Base-by-base conservation (phyloP, 2,329 filamentous ascomycete species). In the Lasiodiplodia citricola region DNA sequence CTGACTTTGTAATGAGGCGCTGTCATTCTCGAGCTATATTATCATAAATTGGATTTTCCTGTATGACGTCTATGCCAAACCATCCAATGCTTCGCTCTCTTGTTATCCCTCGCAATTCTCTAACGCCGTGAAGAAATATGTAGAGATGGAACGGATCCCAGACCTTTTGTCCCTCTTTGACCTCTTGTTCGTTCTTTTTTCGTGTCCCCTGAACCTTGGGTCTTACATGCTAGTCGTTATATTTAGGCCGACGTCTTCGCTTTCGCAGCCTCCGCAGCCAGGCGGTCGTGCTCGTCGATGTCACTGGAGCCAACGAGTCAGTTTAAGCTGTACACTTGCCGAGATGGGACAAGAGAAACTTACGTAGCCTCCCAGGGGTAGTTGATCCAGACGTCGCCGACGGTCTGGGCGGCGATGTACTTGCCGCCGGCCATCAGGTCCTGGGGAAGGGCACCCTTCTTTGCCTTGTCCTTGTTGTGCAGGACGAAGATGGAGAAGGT, bases 401-500 rank as follows among this genome's bases (percentile, higher is more conserved):
- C 92, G 6, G 95, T 98, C 77, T 91, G 86, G 25, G 96, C 93
- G 25, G 96, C 96, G 73, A 92, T 82, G 83, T 99, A 99, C 75
- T 91, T 87, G 68, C 87, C 87, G 67, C 89, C 82, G 51, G 86
- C 82, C 72, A 95, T 85, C 87, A 98, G 93, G 47, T 93, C 90
- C 23, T 88, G 77, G 13, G 96, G 94, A 68, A 99, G 86, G 23
- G 83, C 83, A 66, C 96, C 96, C 87, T 97, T 97, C 90, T 99
- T 99, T 67, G 84, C 72, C 88, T 99, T 98, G 82, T 97, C 89
- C 89, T 99, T 99, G 87, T 99, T 99, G 83, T 99, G 96, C 76
- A 99, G 86, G 68, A 99, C 96, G 80, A 99, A 99, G 77, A 99
- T 92, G 79, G 89, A 91, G 78, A 99, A 98, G 75, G 92, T 89